These are phyloP conservation scores for Canavalia ensiformis DNA, from an alignment of 306 rosid species.

Conservation along the genomic window DNA sequence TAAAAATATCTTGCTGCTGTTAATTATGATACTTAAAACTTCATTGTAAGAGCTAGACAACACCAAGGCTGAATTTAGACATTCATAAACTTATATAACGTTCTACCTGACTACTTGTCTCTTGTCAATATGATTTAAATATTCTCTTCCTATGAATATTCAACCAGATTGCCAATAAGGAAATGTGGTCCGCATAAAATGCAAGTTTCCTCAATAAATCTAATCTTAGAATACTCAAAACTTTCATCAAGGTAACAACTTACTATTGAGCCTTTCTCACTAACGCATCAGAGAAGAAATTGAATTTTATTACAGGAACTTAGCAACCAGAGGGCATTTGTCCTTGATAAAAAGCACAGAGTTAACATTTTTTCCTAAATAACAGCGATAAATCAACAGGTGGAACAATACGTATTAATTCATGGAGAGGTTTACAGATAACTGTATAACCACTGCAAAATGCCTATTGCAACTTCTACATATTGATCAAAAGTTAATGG, in stretches of 20 bases:
- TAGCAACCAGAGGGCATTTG: not conserved
- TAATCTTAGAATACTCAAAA: not conserved
- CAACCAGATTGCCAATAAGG: conserved; percentile 37
- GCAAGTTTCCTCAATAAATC: conserved; percentile 23
- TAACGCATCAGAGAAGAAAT: conserved; percentile 22
- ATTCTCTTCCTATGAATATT: conserved; percentile 19
- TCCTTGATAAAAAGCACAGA: not conserved
- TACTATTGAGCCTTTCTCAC: conserved; percentile 18
- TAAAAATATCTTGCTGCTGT: conserved; percentile 48
- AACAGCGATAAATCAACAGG: not conserved
- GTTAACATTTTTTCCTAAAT: not conserved
- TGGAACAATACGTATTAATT: not conserved
- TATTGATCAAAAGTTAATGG: conserved; percentile 30
- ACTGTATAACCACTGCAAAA: not conserved
- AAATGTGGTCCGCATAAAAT: conserved; percentile 13
- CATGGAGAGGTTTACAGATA: not conserved
- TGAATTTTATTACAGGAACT: not conserved
- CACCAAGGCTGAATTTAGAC: conserved; percentile 14
- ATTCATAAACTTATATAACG: conserved; percentile 18
- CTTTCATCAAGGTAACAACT: conserved; percentile 2
- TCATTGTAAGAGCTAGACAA: conserved; percentile 28
- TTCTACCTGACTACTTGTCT: not conserved
- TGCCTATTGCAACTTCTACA: conserved; percentile 8
- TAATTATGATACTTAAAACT: conserved; percentile 44
- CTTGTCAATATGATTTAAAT: conserved; percentile 17